Evolutionary conservation across 2,329 filamentous ascomycete species (phyloP).

Genomic region (Capronia epimyces): DNA sequence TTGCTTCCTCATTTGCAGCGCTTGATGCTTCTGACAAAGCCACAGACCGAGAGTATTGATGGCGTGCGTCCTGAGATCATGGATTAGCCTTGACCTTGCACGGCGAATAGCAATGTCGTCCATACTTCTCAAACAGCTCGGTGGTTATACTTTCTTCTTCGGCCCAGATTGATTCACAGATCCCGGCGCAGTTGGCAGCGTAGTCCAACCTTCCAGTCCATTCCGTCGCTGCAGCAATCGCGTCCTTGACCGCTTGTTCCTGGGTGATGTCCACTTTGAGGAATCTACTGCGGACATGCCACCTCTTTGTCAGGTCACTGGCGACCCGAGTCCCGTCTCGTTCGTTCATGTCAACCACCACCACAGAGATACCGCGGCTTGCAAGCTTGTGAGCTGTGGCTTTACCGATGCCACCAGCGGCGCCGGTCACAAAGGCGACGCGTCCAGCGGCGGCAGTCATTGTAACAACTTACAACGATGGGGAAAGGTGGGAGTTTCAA

Average conservation of each 20-base stretch:
- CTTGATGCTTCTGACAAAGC: slow-evolving; percentile 22
- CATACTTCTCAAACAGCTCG: slow-evolving; percentile 21
- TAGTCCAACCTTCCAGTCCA: slow-evolving; percentile 23
- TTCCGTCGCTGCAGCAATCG: slow-evolving; percentile 8
- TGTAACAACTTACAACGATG: background rate
- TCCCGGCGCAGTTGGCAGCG: slow-evolving; percentile 23
- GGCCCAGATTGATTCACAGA: slow-evolving; percentile 19
- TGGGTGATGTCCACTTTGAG: slow-evolving; percentile 22
- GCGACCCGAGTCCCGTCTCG: slow-evolving; percentile 8
- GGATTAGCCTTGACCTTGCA: background rate
- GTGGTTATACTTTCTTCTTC: slow-evolving; percentile 20
- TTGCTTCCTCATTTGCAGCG: slow-evolving; percentile 20
- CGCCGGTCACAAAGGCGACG: slow-evolving; percentile 21
- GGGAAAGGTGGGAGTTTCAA: background rate
- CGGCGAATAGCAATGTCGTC: background rate
- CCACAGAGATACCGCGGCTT: slow-evolving; percentile 14
- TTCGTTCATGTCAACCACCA: slow-evolving; percentile 20
- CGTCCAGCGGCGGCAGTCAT: slow-evolving; percentile 8
- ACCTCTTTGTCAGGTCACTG: slow-evolving; percentile 16
- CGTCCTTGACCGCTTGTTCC: slow-evolving; percentile 21
- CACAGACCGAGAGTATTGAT: slow-evolving; percentile 21
- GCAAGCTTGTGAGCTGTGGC: slow-evolving; percentile 20
- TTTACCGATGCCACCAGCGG: slow-evolving; percentile 19
- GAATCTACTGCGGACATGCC: slow-evolving; percentile 17
- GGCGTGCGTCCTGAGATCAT: slow-evolving; percentile 10